A percentile compares a stretch with the other conserved stretches of the same genome.
Conservation (phyloP, 2,329 filamentous ascomycete genomes). For the Capronia coronata region DNA sequence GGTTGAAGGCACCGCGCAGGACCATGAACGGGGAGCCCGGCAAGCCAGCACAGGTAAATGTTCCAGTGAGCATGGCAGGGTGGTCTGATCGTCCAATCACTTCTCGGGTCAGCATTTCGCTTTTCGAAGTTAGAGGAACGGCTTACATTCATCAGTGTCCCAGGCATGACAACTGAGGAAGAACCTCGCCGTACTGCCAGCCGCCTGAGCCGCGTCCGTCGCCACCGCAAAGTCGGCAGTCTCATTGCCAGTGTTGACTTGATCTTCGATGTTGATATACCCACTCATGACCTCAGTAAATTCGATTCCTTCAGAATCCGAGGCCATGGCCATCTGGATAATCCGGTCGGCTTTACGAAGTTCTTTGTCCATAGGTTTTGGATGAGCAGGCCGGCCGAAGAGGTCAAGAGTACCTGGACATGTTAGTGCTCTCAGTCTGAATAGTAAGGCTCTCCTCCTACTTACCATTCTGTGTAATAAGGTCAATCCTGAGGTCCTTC, state of each 20-base stretch:
- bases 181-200: constrained; percentile 52
- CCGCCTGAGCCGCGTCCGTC: constrained; percentile 47
- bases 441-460: background rate
- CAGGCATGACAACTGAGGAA: constrained; percentile 54
- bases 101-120: background rate
- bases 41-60: constrained; percentile 9
- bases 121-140: background rate
- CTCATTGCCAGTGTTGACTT: constrained; percentile 32
- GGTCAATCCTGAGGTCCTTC: constrained; percentile 42
- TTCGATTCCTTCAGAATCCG: constrained; percentile 46
- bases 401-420: constrained; percentile 43
- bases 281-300: constrained; percentile 62
- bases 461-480: constrained; percentile 39
- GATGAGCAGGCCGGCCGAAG: constrained; percentile 47
- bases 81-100: constrained; percentile 7
- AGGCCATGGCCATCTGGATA: constrained; percentile 29
- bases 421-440: background rate
- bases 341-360: constrained; percentile 42
- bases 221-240: constrained; percentile 46
- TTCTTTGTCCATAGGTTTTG: constrained; percentile 28
- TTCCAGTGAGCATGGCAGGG: constrained; percentile 9
- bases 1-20: constrained; percentile 4
- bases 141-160: constrained; percentile 37
- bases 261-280: constrained; percentile 46
- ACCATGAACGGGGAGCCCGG: constrained; percentile 10